phyloP scores from a whole-genome alignment of 139 green algal genomes.

The Desmodesmus armatus region DNA sequence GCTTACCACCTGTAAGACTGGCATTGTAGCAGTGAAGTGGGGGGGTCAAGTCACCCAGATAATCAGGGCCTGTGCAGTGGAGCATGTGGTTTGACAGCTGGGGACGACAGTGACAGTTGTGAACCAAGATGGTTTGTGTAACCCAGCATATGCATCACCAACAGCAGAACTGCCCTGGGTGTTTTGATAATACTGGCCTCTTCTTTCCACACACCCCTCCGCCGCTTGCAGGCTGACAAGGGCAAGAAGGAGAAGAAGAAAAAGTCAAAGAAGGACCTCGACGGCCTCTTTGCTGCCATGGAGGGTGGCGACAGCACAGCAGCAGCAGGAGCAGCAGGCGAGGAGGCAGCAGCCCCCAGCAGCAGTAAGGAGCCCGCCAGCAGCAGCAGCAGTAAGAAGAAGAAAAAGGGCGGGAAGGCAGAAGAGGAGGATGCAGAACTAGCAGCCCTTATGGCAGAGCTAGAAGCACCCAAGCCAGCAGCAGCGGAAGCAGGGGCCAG shows the following conservation, averaged over 20 bases:
- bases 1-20: no score
- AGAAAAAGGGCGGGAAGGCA: conserved; percentile 53
- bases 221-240: not conserved
- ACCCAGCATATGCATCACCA: no score
- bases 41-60: no score
- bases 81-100: no score
- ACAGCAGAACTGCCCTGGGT: no score
- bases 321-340: conserved; percentile 12
- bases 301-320: not conserved
- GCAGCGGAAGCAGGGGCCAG: not conserved
- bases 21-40: no score
- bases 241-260: conserved; percentile 65
- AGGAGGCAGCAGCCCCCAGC: conserved; percentile 1
- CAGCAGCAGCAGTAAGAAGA: conserved; percentile 42
- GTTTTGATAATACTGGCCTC: no score
- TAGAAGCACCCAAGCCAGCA: conserved; percentile 68
- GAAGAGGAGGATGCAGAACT: conserved; percentile 73
- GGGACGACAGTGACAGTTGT: no score
- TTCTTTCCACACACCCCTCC: not conserved
- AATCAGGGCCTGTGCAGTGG: no score
- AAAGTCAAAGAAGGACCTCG: conserved; percentile 50
- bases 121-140: no score
- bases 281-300: conserved; percentile 52
- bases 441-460: conserved; percentile 76
- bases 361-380: not conserved